phyloP scores from a whole-genome alignment of 179 eudicot species.

The Silene noctiflora region DNA sequence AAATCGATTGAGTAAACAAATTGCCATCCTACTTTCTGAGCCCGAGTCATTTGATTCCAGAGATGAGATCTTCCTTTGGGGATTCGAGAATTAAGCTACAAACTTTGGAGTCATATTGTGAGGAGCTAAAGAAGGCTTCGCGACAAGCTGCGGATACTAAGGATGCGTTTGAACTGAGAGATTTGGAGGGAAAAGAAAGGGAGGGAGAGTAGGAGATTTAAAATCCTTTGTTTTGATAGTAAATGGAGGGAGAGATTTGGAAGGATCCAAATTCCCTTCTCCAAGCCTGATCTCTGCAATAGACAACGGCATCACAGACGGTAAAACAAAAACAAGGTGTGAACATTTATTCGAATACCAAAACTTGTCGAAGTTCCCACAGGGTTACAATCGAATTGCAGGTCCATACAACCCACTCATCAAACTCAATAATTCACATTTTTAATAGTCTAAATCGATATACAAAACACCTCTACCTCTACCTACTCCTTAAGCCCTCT shows the following conservation, averaged over 20 bases:
- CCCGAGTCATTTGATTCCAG: too few relatives aligned
- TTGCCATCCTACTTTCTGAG: too few relatives aligned
- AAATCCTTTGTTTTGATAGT: too few relatives aligned
- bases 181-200: too few relatives aligned
- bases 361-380: constrained; percentile 15
- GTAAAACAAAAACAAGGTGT: not conserved
- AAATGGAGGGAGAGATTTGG: too few relatives aligned
- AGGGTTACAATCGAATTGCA: constrained; percentile 22
- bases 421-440: constrained; percentile 8
- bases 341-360: constrained; percentile 18
- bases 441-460: constrained; percentile 17
- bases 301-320: too few relatives aligned
- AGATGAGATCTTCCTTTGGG: constrained; percentile 74
- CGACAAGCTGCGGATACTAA: constrained; percentile 40
- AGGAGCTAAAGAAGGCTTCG: constrained; percentile 70
- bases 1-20: too few relatives aligned
- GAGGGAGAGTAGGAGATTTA: too few relatives aligned
- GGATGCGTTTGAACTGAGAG: too few relatives aligned
- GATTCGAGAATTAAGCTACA: constrained; percentile 62
- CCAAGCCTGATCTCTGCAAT: too few relatives aligned
- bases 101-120: constrained; percentile 68
- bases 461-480: constrained; percentile 23
- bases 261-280: too few relatives aligned
- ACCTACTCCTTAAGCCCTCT: not conserved
- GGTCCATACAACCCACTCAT: not conserved